Base-by-base conservation (phyloP, 352 stramenopile species). In the Phytophthora tentaculata region DNA sequence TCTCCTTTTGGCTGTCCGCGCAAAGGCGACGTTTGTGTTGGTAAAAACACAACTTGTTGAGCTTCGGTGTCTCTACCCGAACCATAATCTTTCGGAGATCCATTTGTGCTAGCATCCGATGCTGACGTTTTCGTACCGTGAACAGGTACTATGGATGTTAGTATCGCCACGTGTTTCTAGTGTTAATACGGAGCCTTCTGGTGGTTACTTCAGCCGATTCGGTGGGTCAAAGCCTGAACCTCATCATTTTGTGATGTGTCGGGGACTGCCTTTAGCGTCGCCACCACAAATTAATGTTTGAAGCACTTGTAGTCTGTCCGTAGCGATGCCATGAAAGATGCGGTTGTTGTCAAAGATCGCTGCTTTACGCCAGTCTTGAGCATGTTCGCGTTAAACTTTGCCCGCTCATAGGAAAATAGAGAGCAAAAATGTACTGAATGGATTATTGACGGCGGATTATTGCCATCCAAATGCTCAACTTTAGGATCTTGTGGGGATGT, bases 281-380 rank as follows among this genome's bases (percentile, higher is more conserved):
- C 49, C 39, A 28, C 62, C 63, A 70, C 63, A 70, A 65, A 70
- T 48, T 47, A 56, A 56, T 35, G 16, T 23, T 60, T 56, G 45
- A 69, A 47, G 47, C 10, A 22, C 51, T 24, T 23, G 24, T 54
- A 39, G 63, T 56, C 63, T 70, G 51, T 70, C 63, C 56, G 37
- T 35, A 29, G 24, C 56, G 56, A 69, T 54, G 39, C 17, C 39
- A 55, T 64, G 62, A 69, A 69, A 64, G 5, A 51, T 63, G 52
- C 22, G 12, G 53, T 51, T 37, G 51, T 48, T 49, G 49, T 22
- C 41, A 48, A 58, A 22, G 24, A 43, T 63, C 19, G 41, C 48
- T 44, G 44, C 16, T 5, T 22, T 8, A n/a, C 22, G 29, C 45
- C 19, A 28, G 56, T 60, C 49, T 60, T 56, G 41, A 32, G 23